A percentile compares a stretch with the other conserved stretches of the same genome.
These are phyloP conservation scores for Irineochytrium annulatum DNA, from an alignment of 192 early-diverging fungal species.

Conservation along the genomic window DNA sequence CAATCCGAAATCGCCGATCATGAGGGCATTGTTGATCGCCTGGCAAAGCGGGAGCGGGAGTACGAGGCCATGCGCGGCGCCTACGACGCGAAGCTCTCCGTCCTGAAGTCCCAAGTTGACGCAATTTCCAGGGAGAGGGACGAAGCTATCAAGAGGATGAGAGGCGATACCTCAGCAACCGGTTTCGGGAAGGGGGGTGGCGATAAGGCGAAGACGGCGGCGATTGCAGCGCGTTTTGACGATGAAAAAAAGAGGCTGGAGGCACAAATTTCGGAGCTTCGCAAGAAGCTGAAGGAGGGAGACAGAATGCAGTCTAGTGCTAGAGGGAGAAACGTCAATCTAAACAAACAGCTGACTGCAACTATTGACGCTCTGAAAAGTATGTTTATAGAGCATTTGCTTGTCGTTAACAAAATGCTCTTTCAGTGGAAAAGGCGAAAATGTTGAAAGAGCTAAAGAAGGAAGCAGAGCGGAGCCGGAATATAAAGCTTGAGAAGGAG, in stretches of 20 bases:
- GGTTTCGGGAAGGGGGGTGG: neutral
- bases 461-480: constrained; percentile 58
- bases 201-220: constrained; percentile 27
- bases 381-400: constrained; percentile 13
- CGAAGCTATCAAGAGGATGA: constrained; percentile 54
- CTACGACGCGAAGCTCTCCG: constrained; percentile 68
- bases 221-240: constrained; percentile 36
- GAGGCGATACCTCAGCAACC: constrained; percentile 8
- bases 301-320: constrained; percentile 14
- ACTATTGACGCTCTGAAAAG: constrained; percentile 69
- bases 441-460: constrained; percentile 73
- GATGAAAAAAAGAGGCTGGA: constrained; percentile 42
- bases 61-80: constrained; percentile 41
- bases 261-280: constrained; percentile 36
- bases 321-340: constrained; percentile 46
- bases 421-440: constrained; percentile 62
- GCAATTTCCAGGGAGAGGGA: constrained; percentile 59
- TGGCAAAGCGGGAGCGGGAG: constrained; percentile 35
- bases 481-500: constrained; percentile 49
- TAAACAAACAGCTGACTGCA: constrained; percentile 57
- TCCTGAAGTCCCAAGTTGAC: constrained; percentile 56
- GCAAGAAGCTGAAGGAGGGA: constrained; percentile 37
- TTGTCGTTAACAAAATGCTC: neutral
- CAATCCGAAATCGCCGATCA: constrained; percentile 50
- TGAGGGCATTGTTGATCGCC: constrained; percentile 36